Base-by-base conservation (phyloP, 805 yeast genomes). In the Yamadazyma philogaea region DNA sequence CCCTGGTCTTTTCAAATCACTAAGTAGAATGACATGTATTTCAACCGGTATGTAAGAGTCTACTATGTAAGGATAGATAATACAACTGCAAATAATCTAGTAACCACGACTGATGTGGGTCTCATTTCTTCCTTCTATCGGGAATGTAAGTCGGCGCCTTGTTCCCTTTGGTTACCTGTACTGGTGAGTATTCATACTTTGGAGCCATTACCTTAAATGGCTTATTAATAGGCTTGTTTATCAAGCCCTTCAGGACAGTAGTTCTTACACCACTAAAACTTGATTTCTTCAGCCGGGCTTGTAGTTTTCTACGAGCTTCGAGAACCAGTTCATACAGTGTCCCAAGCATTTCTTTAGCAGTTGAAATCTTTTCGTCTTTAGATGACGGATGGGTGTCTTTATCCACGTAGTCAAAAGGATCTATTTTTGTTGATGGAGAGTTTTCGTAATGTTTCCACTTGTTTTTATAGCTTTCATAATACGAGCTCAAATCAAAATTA, bases 1-100 rank as follows among this genome's bases (percentile, higher is more conserved):
- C 85, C 91, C 36, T 90, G 96, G 96, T 78, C 83, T 47, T 87
- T 89, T 54, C 83, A 84, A 53, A 87, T 89, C 46, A 79, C 83
- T 35, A 89, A 87, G 49, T 76, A 72, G 51, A 7, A 24, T 24
- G 28, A 24, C 28, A 11, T 24, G 28, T 24, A 24, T 24, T 24
- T 11, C 28, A 24, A 24, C 28, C 28, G 28, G 28, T 24, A 24
- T 24, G 28, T 24, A 24, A 24, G 8, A 24, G 28, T 24, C 28
- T 24, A 24, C 10, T 24, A 24, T 24, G 12, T 11, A 24, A 24
- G 28, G n/a, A n/a, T n/a, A n/a, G n/a, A n/a, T n/a, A n/a, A n/a
- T n/a, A n/a, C n/a, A n/a, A n/a, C n/a, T n/a, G n/a, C n/a, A n/a
- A n/a, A n/a, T n/a, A n/a, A n/a, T n/a, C n/a, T 4, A 24, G 12